A percentile compares a stretch with the other conserved stretches of the same genome.
Evolutionary conservation across 306 rosid genomes (phyloP).

Genomic region (Inga oerstediana): DNA sequence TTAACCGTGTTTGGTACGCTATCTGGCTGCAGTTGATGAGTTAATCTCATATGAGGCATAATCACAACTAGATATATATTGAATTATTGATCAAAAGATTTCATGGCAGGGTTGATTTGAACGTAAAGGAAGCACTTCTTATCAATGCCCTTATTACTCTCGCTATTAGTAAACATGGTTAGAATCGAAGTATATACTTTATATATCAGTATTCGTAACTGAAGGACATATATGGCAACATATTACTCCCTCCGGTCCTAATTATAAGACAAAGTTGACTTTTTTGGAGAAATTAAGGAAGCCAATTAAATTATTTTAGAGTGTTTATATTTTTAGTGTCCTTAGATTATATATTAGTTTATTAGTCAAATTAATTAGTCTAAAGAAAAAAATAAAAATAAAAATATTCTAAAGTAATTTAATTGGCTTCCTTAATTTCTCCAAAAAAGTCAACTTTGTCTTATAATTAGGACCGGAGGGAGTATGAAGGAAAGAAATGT

Average conservation of each 20-base stretch:
- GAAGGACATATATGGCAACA: background rate
- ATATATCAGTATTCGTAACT: background rate
- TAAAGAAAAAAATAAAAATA: too few relatives aligned
- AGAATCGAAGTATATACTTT: background rate
- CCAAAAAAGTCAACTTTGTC: too few relatives aligned
- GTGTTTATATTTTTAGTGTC: too few relatives aligned
- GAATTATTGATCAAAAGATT: background rate
- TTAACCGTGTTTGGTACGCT: background rate
- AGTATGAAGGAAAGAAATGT: background rate
- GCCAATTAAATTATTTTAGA: too few relatives aligned
- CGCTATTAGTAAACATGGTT: background rate
- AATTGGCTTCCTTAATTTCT: too few relatives aligned
- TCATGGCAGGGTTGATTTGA: background rate
- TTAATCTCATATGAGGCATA: conserved; percentile 5
- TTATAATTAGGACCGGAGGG: too few relatives aligned
- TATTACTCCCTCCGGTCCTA: too few relatives aligned
- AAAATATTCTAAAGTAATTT: too few relatives aligned
- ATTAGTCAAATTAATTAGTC: too few relatives aligned
- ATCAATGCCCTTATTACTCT: background rate
- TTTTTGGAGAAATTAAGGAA: too few relatives aligned
- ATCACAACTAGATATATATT: background rate
- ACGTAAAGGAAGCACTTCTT: background rate
- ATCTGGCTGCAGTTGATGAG: conserved; percentile 3
- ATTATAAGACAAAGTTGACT: too few relatives aligned
- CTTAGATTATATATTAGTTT: too few relatives aligned